phyloP scores from a whole-genome alignment of 805 yeast species.

The Candida parachauliodes region DNA sequence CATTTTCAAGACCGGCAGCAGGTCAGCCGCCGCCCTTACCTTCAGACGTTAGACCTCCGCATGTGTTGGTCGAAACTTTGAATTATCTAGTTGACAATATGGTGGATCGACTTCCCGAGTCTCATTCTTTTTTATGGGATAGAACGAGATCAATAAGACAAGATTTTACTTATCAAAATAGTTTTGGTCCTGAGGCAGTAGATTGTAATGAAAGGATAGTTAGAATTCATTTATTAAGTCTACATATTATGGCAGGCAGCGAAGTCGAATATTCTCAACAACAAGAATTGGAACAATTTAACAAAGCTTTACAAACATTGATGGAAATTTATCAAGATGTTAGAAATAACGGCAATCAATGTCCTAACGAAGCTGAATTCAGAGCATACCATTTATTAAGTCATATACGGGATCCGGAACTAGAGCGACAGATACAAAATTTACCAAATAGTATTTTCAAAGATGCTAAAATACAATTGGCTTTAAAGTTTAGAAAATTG shows the following conservation, averaged over 20 bases:
- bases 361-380: conserved; percentile 90
- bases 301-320: conserved; percentile 83
- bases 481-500: conserved; percentile 64
- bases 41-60: conserved; percentile 95
- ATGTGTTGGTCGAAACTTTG: conserved; percentile 60
- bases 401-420: conserved; percentile 79
- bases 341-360: conserved; percentile 60
- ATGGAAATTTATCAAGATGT: conserved; percentile 84
- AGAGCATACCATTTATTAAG: conserved; percentile 81
- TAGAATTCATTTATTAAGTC: conserved; percentile 74
- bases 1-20: conserved; percentile 95
- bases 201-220: conserved; percentile 91
- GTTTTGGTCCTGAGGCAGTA: conserved; percentile 87
- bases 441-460: conserved; percentile 57
- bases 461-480: conserved; percentile 61
- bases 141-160: conserved; percentile 94
- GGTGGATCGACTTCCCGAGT: conserved; percentile 67
- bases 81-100: conserved; percentile 66
- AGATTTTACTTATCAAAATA: conserved; percentile 94
- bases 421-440: conserved; percentile 69
- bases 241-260: conserved; percentile 81
- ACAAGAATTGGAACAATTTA: conserved; percentile 92
- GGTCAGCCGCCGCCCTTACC: conserved; percentile 98
- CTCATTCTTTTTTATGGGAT: conserved; percentile 94
- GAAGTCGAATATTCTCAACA: conserved; percentile 79